Evolutionary conservation across 805 yeast genomes (phyloP).

Genomic region (Brettanomyces sp.): DNA sequence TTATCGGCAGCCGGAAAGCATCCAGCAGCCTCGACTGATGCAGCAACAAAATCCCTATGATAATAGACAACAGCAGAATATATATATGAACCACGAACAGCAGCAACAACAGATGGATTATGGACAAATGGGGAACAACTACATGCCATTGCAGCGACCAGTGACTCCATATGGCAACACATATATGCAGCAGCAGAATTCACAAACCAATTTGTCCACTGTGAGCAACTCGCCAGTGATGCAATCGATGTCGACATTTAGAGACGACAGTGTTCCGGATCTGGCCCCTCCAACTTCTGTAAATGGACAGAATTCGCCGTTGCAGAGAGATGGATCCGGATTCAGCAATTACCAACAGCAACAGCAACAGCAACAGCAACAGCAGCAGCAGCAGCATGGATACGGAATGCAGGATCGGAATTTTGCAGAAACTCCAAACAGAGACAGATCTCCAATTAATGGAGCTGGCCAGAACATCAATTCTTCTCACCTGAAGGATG

Average conservation of each 20-base stretch:
- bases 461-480: slow-evolving; percentile 2
- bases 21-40: slow-evolving; percentile 7
- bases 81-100: slow-evolving; percentile 9
- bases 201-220: slow-evolving; percentile 13
- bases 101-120: slow-evolving; percentile 17
- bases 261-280: background rate
- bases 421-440: too few relatives aligned
- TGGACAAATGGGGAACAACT: slow-evolving; percentile 1
- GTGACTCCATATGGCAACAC: slow-evolving; percentile 9
- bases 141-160: slow-evolving; percentile 5
- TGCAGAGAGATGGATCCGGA: slow-evolving; percentile 3
- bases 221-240: background rate
- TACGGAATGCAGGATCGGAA: too few relatives aligned
- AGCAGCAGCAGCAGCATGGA: too few relatives aligned
- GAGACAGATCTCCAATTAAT: background rate
- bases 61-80: background rate
- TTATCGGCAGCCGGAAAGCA: slow-evolving; percentile 2
- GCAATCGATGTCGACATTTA: slow-evolving; percentile 2
- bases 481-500: too few relatives aligned
- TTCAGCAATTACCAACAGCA: background rate
- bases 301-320: slow-evolving; percentile 1
- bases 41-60: slow-evolving; percentile 17
- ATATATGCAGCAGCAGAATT: slow-evolving; percentile 15
- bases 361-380: slow-evolving; percentile 2
- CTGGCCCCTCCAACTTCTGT: slow-evolving; percentile 1